Evolutionary conservation across 768 basidiomycete species (phyloP), one percentile per base, ranked within the genome.

Genomic region (Rhizopogon roseolus): DNA sequence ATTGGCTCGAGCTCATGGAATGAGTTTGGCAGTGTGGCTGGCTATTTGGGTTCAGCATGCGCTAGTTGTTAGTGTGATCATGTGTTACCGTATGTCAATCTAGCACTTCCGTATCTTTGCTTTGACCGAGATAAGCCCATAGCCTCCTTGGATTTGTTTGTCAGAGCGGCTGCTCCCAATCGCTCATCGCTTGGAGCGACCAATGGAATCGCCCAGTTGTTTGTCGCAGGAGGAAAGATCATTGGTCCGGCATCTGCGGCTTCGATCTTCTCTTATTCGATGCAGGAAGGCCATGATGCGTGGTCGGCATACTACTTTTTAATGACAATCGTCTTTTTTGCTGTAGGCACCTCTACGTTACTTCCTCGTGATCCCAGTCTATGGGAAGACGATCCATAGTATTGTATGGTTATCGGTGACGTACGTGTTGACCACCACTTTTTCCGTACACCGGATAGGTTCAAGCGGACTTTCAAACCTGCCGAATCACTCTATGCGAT

Each of bases 11-110:
- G 43, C 48, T 13, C 4, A 55, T 2, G 22, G 39, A 1, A 39
- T 59, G 10, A 46, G 50, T 19, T 34, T 41, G 22, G 45, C 36
- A 5, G 75, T 88, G 3, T 88, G 82, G 80, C 56, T 63, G 27
- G 64, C 75, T 9, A 68, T 89, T 10, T 74, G 62, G 3, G 53
- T 80, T 9, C 84, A 88, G 61, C 65, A 79, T 29, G 49, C 71
- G 4, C 53, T 78, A 3, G 80, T 75, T 0, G 67, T 81, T 46
- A 32, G 6, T 4, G 0, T 46, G 17, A 10, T 14, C 11, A 46
- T 46, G 29, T 46, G 44, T 6, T 19, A 46, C 11, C 44, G 44
- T 46, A 32, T 19, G 44, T 19, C 13, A 32, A 46, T 11, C 11
- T 22, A 46, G 29, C 17, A 46, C 29, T 32, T 46, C 29, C 6